Evolutionary conservation across 148 eudicot genomes (phyloP).

Genomic region (Diospyros kaki): DNA sequence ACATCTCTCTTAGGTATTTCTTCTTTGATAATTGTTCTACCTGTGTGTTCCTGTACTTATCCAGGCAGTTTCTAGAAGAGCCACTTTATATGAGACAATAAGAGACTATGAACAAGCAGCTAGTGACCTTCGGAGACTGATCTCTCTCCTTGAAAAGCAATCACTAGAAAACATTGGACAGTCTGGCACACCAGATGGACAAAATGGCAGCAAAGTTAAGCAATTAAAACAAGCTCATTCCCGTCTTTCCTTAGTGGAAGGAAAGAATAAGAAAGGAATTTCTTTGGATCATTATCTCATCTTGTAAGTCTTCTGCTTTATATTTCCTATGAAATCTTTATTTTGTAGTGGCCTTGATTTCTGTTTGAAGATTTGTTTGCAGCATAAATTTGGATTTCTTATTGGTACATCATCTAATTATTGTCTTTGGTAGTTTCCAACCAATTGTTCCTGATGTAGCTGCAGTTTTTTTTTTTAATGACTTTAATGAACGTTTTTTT

Average conservation of each 20-base stretch:
- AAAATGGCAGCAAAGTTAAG: constrained; percentile 39
- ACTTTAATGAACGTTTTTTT: too few relatives aligned
- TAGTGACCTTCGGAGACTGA: constrained; percentile 55
- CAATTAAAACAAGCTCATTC: constrained; percentile 57
- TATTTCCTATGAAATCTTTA: constrained; percentile 9
- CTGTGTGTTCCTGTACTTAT: constrained; percentile 12
- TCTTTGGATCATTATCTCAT: constrained; percentile 73
- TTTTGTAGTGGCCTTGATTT: background rate
- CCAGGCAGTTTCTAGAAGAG: constrained; percentile 85
- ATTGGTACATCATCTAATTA: background rate
- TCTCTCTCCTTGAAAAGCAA: constrained; percentile 57
- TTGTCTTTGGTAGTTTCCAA: background rate
- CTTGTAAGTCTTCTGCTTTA: constrained; percentile 51
- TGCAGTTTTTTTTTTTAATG: too few relatives aligned
- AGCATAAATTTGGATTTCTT: background rate
- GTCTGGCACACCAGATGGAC: constrained; percentile 30
- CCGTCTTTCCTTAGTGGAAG: constrained; percentile 58
- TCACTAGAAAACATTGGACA: constrained; percentile 38
- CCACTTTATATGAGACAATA: constrained; percentile 75
- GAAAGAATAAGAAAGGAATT: constrained; percentile 53
- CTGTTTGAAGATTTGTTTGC: background rate
- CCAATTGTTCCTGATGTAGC: too few relatives aligned
- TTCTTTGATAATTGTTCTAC: constrained; percentile 2
- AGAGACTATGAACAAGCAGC: constrained; percentile 80
- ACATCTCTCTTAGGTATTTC: background rate